Evolutionary conservation across 78 protist genomes (phyloP).

Genomic region (Chrysochromulina tobinii): DNA sequence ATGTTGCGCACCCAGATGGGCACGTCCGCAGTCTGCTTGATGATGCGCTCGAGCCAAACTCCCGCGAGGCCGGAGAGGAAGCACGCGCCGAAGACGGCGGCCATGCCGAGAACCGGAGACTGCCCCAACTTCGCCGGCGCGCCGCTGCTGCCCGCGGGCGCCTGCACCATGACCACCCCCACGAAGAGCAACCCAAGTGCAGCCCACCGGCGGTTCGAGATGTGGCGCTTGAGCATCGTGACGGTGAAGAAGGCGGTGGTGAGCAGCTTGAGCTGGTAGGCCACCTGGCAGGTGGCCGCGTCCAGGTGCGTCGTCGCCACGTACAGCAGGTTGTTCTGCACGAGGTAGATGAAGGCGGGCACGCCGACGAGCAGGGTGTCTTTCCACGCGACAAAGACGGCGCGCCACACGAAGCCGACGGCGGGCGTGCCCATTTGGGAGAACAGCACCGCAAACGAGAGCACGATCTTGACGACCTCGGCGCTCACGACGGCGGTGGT

Average conservation of each 20-base stretch:
- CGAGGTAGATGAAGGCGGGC: constrained; percentile 67
- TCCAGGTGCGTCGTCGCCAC: constrained; percentile 70
- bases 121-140: neutral
- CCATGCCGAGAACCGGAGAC: neutral
- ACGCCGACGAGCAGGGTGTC: constrained; percentile 27
- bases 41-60: constrained; percentile 69
- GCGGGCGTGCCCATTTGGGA: neutral
- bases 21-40: constrained; percentile 40
- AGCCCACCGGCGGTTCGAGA: neutral
- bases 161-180: neutral
- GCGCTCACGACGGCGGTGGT: constrained; percentile 59
- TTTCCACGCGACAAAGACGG: neutral
- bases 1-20: constrained; percentile 25
- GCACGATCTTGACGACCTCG: constrained; percentile 47
- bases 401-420: neutral
- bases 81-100: neutral
- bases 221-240: neutral
- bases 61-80: constrained; percentile 62
- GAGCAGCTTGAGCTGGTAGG: constrained; percentile 6
- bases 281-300: constrained; percentile 51
- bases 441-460: constrained; percentile 1
- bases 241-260: neutral
- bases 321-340: constrained; percentile 74
- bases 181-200: neutral
- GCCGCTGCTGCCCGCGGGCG: neutral